phyloP scores from a whole-genome alignment of 2,329 filamentous ascomycete species.

The Metarhizium robertsii region DNA sequence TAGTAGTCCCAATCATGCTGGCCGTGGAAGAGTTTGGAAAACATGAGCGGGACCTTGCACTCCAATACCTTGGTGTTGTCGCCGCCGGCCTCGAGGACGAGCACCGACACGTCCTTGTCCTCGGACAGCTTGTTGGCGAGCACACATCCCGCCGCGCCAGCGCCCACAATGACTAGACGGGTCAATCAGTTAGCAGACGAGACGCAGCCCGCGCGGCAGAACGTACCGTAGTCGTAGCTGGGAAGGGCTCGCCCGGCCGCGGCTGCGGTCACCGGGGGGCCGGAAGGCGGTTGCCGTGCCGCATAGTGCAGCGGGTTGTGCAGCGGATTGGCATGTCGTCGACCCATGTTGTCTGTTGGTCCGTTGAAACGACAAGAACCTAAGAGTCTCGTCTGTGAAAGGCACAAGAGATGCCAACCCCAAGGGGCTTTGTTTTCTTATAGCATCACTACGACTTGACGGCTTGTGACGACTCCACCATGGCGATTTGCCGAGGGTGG shows the following conservation, averaged over 20 bases:
- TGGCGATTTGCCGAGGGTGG: too few relatives aligned
- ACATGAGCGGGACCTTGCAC: conserved; percentile 11
- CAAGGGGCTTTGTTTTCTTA: too few relatives aligned
- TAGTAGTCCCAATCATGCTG: conserved; percentile 16
- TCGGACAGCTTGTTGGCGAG: conserved; percentile 19
- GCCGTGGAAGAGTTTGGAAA: conserved; percentile 11
- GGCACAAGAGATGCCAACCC: not conserved
- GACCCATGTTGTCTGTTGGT: not conserved
- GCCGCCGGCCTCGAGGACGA: conserved; percentile 12
- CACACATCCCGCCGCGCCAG: conserved; percentile 19
- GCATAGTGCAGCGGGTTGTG: conserved; percentile 6
- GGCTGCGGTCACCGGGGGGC: conserved; percentile 4
- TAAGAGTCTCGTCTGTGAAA: not conserved
- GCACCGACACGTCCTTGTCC: conserved; percentile 11
- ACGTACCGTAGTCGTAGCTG: conserved; percentile 5
- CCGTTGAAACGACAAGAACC: too few relatives aligned
- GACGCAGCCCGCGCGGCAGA: not conserved
- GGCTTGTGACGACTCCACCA: too few relatives aligned
- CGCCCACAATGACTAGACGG: conserved; percentile 16
- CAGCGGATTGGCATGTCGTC: conserved; percentile 5
- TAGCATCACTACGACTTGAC: too few relatives aligned
- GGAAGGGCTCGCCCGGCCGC: conserved; percentile 3
- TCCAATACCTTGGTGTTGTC: conserved; percentile 10
- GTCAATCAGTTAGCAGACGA: not conserved
- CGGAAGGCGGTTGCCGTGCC: not conserved